Base-by-base conservation (phyloP, 306 rosid species). In the Myrica gale region DNA sequence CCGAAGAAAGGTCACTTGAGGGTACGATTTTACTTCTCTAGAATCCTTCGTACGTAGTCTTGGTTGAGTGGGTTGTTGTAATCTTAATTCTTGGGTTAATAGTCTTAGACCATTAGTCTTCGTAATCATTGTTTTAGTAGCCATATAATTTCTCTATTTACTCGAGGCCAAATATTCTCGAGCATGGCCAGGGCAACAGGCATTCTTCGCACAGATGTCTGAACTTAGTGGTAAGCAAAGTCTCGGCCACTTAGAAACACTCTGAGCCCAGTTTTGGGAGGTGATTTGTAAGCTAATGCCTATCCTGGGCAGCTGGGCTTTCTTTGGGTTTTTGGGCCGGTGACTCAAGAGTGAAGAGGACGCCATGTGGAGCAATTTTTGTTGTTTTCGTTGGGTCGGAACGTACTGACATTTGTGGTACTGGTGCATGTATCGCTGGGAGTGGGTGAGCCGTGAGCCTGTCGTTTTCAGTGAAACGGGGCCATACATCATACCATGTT, bases 401-500 rank as follows among this genome's bases (percentile, higher is more conserved):
- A 42, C 56, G 62, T 43, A 55, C 68, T 54, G 53, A 66, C 72
- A 23, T 10, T 26, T 26, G 9, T 6, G 52, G 52, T 47, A 13
- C 51, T 6, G 52, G 52, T 47, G 51, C 51, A 47, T 47, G 12
- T 47, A 47, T 47, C 12, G 51, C 11, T 47, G 51, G 51, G 32
- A 26, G 32, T 0, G 32, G 39, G 42, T 12, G 61, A 5, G 15
- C 56, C 62, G 16, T 4, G 42, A 67, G 19, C 41, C 8, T 50
- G 1, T 77, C 47, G 26, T 56, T 42, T 69, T 72, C 48, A 43
- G 56, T 66, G 73, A 45, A 47, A 5, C 42, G 75, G 32, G 32
- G 16, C 32, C 42, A 42, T 42, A 3, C 58, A 20, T 50, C 20
- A 26, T 26, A 26, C n/a, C 79, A 37, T 52, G 76, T 73, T 75